A percentile compares a stretch with the other conserved stretches of the same genome.
Conservation (phyloP, 495 filamentous ascomycete genomes). For the Aspergillus coremiiformis region DNA sequence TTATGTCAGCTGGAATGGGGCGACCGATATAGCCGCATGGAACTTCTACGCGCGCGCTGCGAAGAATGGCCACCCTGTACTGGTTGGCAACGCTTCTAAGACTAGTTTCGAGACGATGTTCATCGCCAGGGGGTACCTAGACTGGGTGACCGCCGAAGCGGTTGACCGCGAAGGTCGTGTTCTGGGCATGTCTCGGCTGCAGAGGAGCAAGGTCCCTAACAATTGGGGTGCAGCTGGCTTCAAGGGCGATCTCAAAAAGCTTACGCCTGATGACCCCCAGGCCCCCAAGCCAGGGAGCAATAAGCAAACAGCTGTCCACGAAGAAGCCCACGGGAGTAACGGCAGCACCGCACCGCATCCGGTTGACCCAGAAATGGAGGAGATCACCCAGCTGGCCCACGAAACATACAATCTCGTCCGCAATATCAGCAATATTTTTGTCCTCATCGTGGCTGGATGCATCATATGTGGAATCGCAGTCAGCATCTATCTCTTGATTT, state of each 20-base stretch:
- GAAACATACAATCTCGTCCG: neutral
- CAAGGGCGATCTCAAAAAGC: neutral
- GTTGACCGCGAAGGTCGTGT: constrained; percentile 15
- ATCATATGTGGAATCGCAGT: neutral
- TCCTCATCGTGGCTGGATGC: neutral
- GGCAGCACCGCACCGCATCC: constrained; percentile 17
- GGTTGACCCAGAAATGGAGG: neutral
- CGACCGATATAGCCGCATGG: constrained; percentile 28
- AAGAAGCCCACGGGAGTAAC: constrained; percentile 39
- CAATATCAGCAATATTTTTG: neutral
- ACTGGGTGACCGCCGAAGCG: constrained; percentile 45
- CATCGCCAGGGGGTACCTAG: constrained; percentile 26
- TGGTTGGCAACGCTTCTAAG: constrained; percentile 20
- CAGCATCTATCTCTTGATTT: neutral
- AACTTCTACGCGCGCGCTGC: constrained; percentile 26
- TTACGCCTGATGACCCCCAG: neutral
- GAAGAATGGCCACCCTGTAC: constrained; percentile 17
- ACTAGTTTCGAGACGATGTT: constrained; percentile 29
- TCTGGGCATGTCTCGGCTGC: constrained; percentile 4
- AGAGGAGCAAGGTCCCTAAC: constrained; percentile 1
- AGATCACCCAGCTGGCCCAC: neutral
- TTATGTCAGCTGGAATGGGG: constrained; percentile 38
- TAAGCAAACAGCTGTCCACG: neutral
- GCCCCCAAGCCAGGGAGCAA: neutral
- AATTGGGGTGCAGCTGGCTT: constrained; percentile 4